Evolutionary conservation across 768 basidiomycete genomes (phyloP), one percentile per base, ranked within the genome.

Genomic region (Trametes cubensis): DNA sequence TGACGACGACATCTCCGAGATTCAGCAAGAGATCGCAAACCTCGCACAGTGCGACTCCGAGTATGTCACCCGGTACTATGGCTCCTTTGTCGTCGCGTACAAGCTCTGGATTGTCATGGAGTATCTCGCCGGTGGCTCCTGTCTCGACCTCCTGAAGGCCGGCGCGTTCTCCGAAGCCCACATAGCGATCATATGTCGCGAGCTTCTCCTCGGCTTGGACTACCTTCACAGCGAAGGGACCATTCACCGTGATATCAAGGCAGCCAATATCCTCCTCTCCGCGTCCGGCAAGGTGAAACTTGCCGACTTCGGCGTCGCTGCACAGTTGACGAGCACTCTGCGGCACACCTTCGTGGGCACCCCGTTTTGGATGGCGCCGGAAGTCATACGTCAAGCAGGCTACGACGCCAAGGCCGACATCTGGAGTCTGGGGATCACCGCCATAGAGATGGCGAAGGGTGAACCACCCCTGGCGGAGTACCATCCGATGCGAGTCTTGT

Each of bases 31-130:
- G 75, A 99, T 99, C 66, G 92, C 95, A 20, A 97, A 92, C 74
- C 83, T 99, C 28, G 93, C 95, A 0, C 92, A 92, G 67, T 96
- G 95, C 78, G 94, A 95, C 73, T 98, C 95, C 5, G 94, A 95
- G 77, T 94, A 93, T 74, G 93, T 99, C 55, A 98, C 97, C 44
- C 83, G 90, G 48, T 98, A 98, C 74, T 98, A 97, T 70, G 95
- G 94, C 47, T 95, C 94, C 50, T 99, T 99, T 75, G 94, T 99
- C 56, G 88, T 94, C 66, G 87, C 91, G 39, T 98, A 96, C 81
- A 96, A 98, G 75, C 81, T 99, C 23, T 99, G 97, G 97, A 99
- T 99, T 71, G 79, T 99, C 70, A 98, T 99, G 97, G 97, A 99
- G 76, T 99, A 94, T 76, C 88, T 98, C 56, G 95, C 94, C 0